Evolutionary conservation across 2,329 filamentous ascomycete genomes (phyloP).

Genomic region (Clonostachys byssicola): DNA sequence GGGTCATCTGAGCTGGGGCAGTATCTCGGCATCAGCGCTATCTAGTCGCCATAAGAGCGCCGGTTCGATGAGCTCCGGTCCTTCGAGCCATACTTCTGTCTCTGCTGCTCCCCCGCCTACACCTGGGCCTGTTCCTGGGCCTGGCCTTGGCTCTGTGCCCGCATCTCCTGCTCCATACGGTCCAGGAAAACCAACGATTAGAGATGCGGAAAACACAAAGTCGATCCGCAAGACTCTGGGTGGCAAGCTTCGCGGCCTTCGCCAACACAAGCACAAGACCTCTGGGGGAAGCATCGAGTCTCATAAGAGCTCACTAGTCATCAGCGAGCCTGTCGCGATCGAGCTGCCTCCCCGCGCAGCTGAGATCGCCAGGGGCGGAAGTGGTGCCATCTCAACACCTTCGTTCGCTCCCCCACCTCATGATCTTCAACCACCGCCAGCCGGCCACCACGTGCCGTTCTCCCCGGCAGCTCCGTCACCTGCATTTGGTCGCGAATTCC

Average conservation of each 20-base stretch:
- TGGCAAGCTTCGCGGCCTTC: background rate
- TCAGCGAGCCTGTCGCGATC: constrained; percentile 1
- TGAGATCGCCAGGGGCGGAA: background rate
- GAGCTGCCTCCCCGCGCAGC: constrained; percentile 1
- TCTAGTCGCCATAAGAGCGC: background rate
- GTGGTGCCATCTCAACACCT: too few species aligned
- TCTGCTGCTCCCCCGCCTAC: too few species aligned
- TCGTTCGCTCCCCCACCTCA: background rate
- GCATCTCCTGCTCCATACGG: too few species aligned
- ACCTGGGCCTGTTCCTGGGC: background rate
- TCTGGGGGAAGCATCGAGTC: constrained; percentile 17
- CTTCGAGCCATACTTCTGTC: background rate
- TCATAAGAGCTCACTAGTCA: constrained; percentile 1
- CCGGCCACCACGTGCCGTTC: too few species aligned
- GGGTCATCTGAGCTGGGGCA: background rate
- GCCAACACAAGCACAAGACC: constrained; percentile 3
- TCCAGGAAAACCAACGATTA: too few species aligned
- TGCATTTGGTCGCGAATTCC: background rate
- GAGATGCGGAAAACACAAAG: too few species aligned
- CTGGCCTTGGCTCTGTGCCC: background rate
- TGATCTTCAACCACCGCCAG: background rate
- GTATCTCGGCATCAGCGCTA: background rate
- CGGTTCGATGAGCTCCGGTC: background rate
- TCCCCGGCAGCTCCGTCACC: background rate
- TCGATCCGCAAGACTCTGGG: too few species aligned